A percentile compares a stretch with the other conserved stretches of the same genome.
Evolutionary conservation across 257 asterid species (phyloP).

Genomic region (Capsicum rhomboideum): DNA sequence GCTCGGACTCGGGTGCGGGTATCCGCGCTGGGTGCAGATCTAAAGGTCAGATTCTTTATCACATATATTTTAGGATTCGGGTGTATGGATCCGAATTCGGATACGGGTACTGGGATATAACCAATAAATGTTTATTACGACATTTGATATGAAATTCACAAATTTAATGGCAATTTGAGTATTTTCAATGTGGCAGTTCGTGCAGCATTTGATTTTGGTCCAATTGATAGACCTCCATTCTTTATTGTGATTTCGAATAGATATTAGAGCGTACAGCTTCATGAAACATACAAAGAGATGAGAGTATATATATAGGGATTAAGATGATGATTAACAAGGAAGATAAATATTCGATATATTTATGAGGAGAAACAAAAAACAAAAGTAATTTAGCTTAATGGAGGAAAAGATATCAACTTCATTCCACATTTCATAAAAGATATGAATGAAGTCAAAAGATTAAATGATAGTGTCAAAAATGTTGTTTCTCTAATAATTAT

Average conservation of each 20-base stretch:
- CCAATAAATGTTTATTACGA: background rate
- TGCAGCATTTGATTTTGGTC: background rate
- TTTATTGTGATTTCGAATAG: background rate
- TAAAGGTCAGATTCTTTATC: background rate
- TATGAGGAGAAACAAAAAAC: background rate
- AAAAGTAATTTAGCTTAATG: background rate
- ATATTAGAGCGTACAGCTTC: background rate
- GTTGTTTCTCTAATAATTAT: background rate
- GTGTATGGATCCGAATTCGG: background rate
- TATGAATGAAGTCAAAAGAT: background rate
- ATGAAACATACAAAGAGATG: background rate
- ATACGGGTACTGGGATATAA: background rate
- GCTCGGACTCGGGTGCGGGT: background rate
- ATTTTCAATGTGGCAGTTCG: background rate
- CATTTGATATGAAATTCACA: background rate
- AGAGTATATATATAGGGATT: background rate
- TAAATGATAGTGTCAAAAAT: background rate
- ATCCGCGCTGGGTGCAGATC: background rate
- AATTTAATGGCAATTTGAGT: background rate
- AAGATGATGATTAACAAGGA: background rate
- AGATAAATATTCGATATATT: background rate
- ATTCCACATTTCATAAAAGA: background rate
- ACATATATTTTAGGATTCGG: background rate
- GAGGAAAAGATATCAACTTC: background rate
- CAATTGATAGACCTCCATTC: background rate